Evolutionary conservation across 345 rosid genomes (phyloP), one percentile per base, ranked within the genome.

Genomic region (Trapa incisa): DNA sequence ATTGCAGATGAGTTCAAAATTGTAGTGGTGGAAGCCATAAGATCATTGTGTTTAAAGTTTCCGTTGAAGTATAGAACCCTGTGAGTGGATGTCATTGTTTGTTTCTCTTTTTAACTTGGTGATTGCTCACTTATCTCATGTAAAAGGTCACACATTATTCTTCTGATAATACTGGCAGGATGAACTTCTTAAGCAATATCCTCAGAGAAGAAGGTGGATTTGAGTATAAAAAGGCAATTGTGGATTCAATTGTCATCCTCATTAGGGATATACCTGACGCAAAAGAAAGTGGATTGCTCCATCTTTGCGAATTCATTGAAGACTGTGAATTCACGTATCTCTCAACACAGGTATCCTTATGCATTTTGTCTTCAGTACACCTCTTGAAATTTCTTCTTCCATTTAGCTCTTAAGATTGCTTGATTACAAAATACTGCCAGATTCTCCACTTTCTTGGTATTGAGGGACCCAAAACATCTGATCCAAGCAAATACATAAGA

Each of bases 191-290:
- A 74, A 94, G 99, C 95, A 94, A 85, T 80, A 89, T 91, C 75
- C 89, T 94, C n/a, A 79, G 99, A 74, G 99, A 94, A 80, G 99
- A 94, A 89, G 99, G 99, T 69, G 99, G 99, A 71, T 94, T 94
- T 74, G 99, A 94, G 73, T 94, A 88, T 80, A 94, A 94, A 77
- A 89, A 90, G 79, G 97, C 99, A 65, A 91, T 91, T 70, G 97
- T 91, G 41, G 99, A 94, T 78, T 91, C 99, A 39, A 94, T 94
- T 70, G 99, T 94, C 66, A 91, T 87, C 69, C 95, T 94, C 73
- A 94, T 94, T 69, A 89, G 93, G 73, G 97, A 91, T 82, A 94
- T 94, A 65, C 99, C 99, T n/a, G 97, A 94, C 56, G 96, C 97
- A 38, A 94, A 94, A 78, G 99, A 94, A 75, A 84, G 84, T 67